Conservation (phyloP, 495 filamentous ascomycete genomes). For the Cladorrhinum samala region DNA sequence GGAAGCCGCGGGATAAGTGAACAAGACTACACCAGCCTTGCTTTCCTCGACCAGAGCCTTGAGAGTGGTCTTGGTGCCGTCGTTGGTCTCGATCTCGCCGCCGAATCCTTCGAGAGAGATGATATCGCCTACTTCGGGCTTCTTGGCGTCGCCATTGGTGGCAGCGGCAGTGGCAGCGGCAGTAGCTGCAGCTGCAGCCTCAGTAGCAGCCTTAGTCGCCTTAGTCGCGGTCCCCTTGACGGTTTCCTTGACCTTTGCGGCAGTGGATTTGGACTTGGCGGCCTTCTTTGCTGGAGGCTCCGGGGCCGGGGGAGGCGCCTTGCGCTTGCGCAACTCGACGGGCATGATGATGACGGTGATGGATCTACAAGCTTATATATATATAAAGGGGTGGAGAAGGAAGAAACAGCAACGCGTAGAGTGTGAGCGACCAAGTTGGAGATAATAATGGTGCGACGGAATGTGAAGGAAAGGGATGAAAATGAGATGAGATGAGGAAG, state of each 20-base stretch:
- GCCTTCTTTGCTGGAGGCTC: slow-evolving; percentile 50
- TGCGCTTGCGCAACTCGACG: slow-evolving; percentile 69
- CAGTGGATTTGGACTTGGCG: slow-evolving; percentile 19
- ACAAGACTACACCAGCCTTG: slow-evolving; percentile 80
- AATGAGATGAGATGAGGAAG: background rate
- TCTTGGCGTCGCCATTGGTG: slow-evolving; percentile 34
- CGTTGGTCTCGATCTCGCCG: slow-evolving; percentile 77
- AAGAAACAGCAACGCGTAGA: slow-evolving; percentile 4
- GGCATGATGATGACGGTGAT: slow-evolving; percentile 33
- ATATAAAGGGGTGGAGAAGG: background rate
- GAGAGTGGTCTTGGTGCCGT: slow-evolving; percentile 70
- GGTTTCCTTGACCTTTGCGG: slow-evolving; percentile 41
- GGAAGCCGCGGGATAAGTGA: slow-evolving; percentile 93
- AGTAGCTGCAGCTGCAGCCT: slow-evolving; percentile 26
- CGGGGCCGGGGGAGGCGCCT: slow-evolving; percentile 53
- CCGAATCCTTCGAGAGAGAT: slow-evolving; percentile 69
- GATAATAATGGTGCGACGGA: too few relatives aligned
- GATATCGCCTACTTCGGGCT: slow-evolving; percentile 41
- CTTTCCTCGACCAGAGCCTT: slow-evolving; percentile 73
- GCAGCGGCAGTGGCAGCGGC: slow-evolving; percentile 29
- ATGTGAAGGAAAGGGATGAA: background rate
- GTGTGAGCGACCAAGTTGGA: slow-evolving; percentile 9
- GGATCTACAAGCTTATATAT: slow-evolving; percentile 2
- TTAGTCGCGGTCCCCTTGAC: slow-evolving; percentile 32
- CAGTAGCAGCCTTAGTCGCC: slow-evolving; percentile 39